Evolutionary conservation across 495 filamentous ascomycete genomes (phyloP).

Genomic region (Talaromyces wortmannii): DNA sequence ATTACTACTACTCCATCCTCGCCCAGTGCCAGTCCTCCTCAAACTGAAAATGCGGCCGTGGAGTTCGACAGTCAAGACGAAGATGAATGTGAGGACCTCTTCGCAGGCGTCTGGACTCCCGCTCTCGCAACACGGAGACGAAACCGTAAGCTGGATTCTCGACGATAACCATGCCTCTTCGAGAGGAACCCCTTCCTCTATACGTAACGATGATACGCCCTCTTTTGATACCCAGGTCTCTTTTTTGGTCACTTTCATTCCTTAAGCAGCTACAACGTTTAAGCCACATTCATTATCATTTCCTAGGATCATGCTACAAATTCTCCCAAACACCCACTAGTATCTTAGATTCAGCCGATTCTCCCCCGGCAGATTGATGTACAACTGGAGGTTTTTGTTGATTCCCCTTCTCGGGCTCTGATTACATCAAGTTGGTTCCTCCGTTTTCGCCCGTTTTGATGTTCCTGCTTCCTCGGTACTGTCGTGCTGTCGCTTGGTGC

Average conservation of each 20-base stretch:
- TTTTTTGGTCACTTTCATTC: neutral
- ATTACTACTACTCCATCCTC: neutral
- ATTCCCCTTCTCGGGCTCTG: neutral
- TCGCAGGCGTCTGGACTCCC: slow-evolving; percentile 78
- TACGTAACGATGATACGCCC: neutral
- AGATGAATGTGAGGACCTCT: slow-evolving; percentile 92
- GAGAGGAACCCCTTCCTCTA: neutral
- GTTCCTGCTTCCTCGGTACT: slow-evolving; percentile 17
- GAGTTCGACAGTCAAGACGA: slow-evolving; percentile 90
- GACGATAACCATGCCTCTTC: neutral
- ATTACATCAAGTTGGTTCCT: neutral
- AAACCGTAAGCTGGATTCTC: slow-evolving; percentile 39
- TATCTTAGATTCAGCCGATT: neutral
- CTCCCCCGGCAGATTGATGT: neutral
- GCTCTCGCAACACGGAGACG: slow-evolving; percentile 58
- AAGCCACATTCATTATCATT: neutral
- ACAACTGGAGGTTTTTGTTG: neutral
- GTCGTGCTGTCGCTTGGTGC: slow-evolving; percentile 1
- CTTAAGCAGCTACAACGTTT: neutral
- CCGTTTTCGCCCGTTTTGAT: slow-evolving; percentile 9
- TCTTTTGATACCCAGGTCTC: neutral
- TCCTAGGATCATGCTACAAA: too few relatives aligned
- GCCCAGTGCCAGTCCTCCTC: neutral
- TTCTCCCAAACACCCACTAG: neutral
- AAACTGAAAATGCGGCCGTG: slow-evolving; percentile 15